Evolutionary conservation across 306 rosid genomes (phyloP).

Genomic region (Urtica urens): DNA sequence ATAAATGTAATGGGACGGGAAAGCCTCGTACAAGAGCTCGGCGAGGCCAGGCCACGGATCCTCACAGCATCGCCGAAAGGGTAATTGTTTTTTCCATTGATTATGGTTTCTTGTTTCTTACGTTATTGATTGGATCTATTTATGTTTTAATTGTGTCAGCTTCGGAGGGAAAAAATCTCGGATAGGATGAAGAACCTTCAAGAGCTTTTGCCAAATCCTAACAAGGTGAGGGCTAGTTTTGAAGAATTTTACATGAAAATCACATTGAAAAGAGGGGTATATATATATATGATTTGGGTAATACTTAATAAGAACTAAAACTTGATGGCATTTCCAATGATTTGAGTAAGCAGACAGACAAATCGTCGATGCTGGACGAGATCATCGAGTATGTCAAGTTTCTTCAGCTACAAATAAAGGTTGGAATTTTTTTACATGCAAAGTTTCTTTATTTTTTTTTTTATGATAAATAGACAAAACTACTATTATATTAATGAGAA

Average conservation of each 20-base stretch:
- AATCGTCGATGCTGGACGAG: conserved; percentile 39
- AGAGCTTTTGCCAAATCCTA: conserved; percentile 37
- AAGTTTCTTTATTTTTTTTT: background rate
- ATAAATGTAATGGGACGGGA: conserved; percentile 12
- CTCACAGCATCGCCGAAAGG: conserved; percentile 44
- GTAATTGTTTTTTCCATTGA: conserved; percentile 5
- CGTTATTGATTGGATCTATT: too few relatives aligned
- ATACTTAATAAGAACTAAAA: too few relatives aligned
- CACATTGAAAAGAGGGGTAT: background rate
- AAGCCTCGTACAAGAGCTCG: conserved; percentile 32
- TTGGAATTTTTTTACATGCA: conserved; percentile 10
- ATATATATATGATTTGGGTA: too few relatives aligned
- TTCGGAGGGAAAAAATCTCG: conserved; percentile 38
- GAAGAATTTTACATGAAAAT: background rate
- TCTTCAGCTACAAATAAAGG: conserved; percentile 45
- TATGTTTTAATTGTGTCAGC: conserved; percentile 14
- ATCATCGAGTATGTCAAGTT: conserved; percentile 36
- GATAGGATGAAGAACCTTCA: conserved; percentile 36
- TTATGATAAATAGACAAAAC: background rate
- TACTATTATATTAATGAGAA: background rate
- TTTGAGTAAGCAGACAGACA: conserved; percentile 29
- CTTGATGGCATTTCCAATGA: background rate
- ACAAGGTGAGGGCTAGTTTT: conserved; percentile 14
- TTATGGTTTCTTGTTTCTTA: background rate
- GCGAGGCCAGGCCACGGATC: conserved; percentile 43